A percentile compares a stretch with the other conserved stretches of the same genome.
These are phyloP conservation scores for Arthrobotrys entomopaga DNA, from an alignment of 2,329 filamentous ascomycete genomes.

Conservation along the genomic window DNA sequence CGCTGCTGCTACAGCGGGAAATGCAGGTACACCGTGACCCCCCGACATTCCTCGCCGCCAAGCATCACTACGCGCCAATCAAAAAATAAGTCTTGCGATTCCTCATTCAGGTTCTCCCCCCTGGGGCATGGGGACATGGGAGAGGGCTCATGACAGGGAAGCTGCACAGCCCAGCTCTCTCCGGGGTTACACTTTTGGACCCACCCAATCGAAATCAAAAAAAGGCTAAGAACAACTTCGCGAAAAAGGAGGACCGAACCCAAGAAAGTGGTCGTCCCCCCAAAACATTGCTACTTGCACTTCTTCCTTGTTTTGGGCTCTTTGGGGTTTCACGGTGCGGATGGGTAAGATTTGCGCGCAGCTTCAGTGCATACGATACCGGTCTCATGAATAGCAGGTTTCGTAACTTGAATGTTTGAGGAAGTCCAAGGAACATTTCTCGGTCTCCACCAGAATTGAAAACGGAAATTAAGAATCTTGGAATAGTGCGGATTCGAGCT, in stretches of 20 bases:
- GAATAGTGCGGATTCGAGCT: neutral
- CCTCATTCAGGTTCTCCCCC: too few species aligned
- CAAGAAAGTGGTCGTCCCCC: constrained; percentile 35
- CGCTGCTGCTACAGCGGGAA: constrained; percentile 12
- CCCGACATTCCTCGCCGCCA: constrained; percentile 47
- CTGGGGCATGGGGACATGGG: too few species aligned
- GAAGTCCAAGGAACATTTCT: constrained; percentile 6
- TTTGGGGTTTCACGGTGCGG: constrained; percentile 31
- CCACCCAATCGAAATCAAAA: constrained; percentile 38
- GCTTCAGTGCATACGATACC: constrained; percentile 34
- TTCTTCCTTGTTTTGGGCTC: constrained; percentile 31
- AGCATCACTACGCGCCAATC: constrained; percentile 51
- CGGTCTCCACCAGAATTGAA: constrained; percentile 10
- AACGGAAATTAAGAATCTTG: constrained; percentile 53
- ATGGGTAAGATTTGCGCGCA: constrained; percentile 38
- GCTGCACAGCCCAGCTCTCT: constrained; percentile 51
- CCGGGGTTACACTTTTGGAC: constrained; percentile 40
- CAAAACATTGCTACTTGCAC: constrained; percentile 3
- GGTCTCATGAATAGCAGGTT: constrained; percentile 35
- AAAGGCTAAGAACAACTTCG: too few species aligned
- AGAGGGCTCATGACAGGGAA: constrained; percentile 28
- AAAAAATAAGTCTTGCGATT: constrained; percentile 13
- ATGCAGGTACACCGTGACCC: constrained; percentile 49
- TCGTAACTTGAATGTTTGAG: constrained; percentile 36
- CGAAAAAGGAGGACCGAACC: constrained; percentile 11